phyloP scores from a whole-genome alignment of 257 asterid genomes.

The Salvia splendens region DNA sequence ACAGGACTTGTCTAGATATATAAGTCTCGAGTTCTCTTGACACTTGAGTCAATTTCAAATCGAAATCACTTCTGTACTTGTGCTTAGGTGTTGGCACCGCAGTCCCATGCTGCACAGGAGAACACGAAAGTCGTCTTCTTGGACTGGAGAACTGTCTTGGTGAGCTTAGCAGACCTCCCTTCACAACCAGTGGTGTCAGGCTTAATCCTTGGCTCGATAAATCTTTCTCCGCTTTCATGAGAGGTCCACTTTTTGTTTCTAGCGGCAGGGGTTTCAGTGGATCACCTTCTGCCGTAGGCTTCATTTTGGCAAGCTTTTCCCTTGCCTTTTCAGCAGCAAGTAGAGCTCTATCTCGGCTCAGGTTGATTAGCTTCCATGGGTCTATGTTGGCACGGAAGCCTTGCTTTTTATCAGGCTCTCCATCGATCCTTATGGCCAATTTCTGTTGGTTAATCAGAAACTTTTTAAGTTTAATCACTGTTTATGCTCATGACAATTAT shows the following conservation, averaged over 20 bases:
- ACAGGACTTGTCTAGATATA: constrained; percentile 75
- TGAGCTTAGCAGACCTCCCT: constrained; percentile 45
- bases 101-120: constrained; percentile 51
- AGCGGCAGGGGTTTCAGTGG: constrained; percentile 70
- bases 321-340: constrained; percentile 72
- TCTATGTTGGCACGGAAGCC: constrained; percentile 84
- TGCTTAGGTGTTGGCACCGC: constrained; percentile 55
- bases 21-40: constrained; percentile 81
- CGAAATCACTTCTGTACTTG: constrained; percentile 66
- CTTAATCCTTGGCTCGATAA: constrained; percentile 33
- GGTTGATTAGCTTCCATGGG: constrained; percentile 86
- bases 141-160: constrained; percentile 75
- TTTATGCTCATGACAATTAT: background rate
- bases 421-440: constrained; percentile 75
- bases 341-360: constrained; percentile 83
- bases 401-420: constrained; percentile 60
- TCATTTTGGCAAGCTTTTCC: constrained; percentile 58
- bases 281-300: constrained; percentile 39
- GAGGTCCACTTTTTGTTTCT: constrained; percentile 75
- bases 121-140: constrained; percentile 69
- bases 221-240: constrained; percentile 46
- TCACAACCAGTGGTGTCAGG: constrained; percentile 39
- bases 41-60: constrained; percentile 72
- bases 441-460: constrained; percentile 56
- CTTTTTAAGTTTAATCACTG: background rate